Conservation (phyloP, 768 basidiomycete genomes). For the Leccinum disarticulatum region DNA sequence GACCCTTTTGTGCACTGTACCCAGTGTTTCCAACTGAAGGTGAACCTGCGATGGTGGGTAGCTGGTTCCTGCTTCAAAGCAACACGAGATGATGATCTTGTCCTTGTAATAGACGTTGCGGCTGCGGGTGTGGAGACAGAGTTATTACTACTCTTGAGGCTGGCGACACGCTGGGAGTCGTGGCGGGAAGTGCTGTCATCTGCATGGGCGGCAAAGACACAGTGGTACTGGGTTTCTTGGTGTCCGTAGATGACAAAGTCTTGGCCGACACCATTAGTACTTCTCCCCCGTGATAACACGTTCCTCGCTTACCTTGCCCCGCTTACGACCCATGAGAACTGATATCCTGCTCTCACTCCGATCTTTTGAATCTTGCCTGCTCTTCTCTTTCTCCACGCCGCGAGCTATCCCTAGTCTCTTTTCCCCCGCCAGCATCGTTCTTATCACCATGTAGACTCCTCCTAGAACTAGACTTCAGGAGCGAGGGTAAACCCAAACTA, state of each 20-base stretch:
- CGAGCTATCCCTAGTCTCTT: slow-evolving; percentile 57
- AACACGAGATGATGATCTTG: slow-evolving; percentile 54
- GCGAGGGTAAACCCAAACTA: slow-evolving; percentile 75
- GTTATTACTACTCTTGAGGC: slow-evolving; percentile 58
- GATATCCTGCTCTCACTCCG: slow-evolving; percentile 90
- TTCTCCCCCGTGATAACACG: not conserved
- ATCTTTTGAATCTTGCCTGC: slow-evolving; percentile 78
- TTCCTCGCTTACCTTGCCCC: slow-evolving; percentile 75
- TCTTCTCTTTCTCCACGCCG: slow-evolving; percentile 46
- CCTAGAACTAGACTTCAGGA: slow-evolving; percentile 84
- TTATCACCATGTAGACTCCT: slow-evolving; percentile 71
- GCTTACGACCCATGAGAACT: slow-evolving; percentile 80
- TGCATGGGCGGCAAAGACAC: slow-evolving; percentile 88
- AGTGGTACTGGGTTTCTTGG: slow-evolving; percentile 68
- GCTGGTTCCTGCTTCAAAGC: slow-evolving; percentile 71
- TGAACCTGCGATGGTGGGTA: slow-evolving; percentile 92
- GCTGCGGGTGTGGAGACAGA: slow-evolving; percentile 45
- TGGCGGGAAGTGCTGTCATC: slow-evolving; percentile 77
- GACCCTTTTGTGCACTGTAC: slow-evolving; percentile 52
- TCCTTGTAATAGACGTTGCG: slow-evolving; percentile 39
- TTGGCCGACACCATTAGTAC: slow-evolving; percentile 32
- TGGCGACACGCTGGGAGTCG: slow-evolving; percentile 84
- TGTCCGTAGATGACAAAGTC: slow-evolving; percentile 84
- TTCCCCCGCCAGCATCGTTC: slow-evolving; percentile 36
- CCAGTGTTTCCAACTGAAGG: slow-evolving; percentile 77